Evolutionary conservation across 805 yeast genomes (phyloP).

Genomic region (Hanseniaspora valbyensis): DNA sequence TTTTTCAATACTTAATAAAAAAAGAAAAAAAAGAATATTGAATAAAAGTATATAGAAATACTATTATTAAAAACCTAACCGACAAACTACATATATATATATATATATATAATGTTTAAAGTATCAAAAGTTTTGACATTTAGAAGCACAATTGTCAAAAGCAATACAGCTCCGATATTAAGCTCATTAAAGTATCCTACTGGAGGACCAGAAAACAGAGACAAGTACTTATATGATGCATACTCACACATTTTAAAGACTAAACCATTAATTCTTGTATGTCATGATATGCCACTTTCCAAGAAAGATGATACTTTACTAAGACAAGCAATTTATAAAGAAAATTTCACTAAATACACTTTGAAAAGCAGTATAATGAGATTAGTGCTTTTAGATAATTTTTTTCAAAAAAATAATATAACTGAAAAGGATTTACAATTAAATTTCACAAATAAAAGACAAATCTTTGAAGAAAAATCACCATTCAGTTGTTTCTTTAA

Average conservation of each 20-base stretch:
- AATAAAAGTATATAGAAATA: neutral
- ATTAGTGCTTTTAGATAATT: slow-evolving; percentile 60
- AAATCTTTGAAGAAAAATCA: slow-evolving; percentile 33
- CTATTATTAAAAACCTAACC: neutral
- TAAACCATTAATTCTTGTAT: slow-evolving; percentile 60
- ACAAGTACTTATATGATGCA: slow-evolving; percentile 72
- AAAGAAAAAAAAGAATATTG: neutral
- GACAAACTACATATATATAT: neutral
- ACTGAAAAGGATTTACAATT: slow-evolving; percentile 51
- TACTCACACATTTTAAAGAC: slow-evolving; percentile 61
- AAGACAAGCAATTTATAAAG: slow-evolving; percentile 48
- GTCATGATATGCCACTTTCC: slow-evolving; percentile 74
- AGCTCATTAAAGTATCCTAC: neutral
- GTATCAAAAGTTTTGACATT: neutral
- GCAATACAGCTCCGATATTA: neutral
- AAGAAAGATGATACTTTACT: slow-evolving; percentile 56
- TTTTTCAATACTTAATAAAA: neutral
- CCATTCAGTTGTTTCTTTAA: slow-evolving; percentile 58
- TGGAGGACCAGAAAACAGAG: slow-evolving; percentile 35
- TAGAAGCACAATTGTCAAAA: neutral
- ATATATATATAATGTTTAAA: slow-evolving; percentile 3
- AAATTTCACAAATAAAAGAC: slow-evolving; percentile 28
- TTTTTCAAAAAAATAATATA: slow-evolving; percentile 56
- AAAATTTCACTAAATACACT: slow-evolving; percentile 33
- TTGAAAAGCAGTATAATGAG: slow-evolving; percentile 60